Conservation (phyloP, 176 grass and related monocot species). For the Raddia distichophylla region DNA sequence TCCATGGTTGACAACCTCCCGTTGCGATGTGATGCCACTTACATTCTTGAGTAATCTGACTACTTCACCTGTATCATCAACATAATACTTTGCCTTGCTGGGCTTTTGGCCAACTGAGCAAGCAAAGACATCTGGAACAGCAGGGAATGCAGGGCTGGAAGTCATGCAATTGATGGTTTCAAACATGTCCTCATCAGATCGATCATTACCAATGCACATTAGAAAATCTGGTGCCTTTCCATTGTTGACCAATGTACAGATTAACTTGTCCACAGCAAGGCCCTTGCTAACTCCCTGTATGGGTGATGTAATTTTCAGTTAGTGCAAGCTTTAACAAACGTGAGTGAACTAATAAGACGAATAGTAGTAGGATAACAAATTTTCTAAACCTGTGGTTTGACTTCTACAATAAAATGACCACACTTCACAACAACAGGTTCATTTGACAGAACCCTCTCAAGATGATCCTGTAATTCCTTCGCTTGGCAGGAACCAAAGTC, state of each 20-base stretch:
- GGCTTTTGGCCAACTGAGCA: constrained; percentile 94
- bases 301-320: constrained; percentile 11
- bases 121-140: constrained; percentile 67
- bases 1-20: constrained; percentile 34
- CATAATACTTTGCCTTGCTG: constrained; percentile 92
- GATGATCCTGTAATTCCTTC: constrained; percentile 82
- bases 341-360: constrained; percentile 13
- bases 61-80: constrained; percentile 78
- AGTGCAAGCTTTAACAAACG: background rate
- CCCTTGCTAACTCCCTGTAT: constrained; percentile 87
- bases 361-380: background rate
- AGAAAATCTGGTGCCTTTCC: constrained; percentile 74
- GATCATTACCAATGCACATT: constrained; percentile 83
- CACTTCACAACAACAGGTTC: constrained; percentile 87
- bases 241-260: constrained; percentile 45
- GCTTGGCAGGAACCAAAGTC: constrained; percentile 94
- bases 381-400: constrained; percentile 78
- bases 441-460: constrained; percentile 89
- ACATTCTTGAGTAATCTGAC: constrained; percentile 71
- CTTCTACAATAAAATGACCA: constrained; percentile 93
- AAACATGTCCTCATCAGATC: constrained; percentile 96
- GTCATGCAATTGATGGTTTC: constrained; percentile 65
- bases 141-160: constrained; percentile 44
- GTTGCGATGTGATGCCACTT: constrained; percentile 30
- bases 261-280: constrained; percentile 75